Evolutionary conservation across 23 red algal genomes (phyloP).

Genomic region (Rhodosorus marinus): DNA sequence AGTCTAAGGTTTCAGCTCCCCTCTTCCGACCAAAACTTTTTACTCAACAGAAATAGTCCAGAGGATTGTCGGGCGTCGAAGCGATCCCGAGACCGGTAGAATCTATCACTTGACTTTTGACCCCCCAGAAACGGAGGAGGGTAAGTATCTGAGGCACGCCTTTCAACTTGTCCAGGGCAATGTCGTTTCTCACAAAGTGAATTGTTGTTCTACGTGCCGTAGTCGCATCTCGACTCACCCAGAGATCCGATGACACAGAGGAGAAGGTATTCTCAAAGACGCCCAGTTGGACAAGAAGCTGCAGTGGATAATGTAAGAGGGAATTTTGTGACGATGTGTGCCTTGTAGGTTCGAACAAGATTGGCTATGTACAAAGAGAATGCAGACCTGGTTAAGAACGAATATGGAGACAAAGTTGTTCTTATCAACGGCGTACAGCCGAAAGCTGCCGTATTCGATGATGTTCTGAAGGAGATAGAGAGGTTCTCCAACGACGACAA

Average conservation of each 20-base stretch:
- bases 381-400: constrained; percentile 26
- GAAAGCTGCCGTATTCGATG: constrained; percentile 43
- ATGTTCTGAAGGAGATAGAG: constrained; percentile 43
- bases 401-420: constrained; percentile 31
- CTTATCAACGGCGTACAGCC: constrained; percentile 54
- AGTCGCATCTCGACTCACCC: constrained; percentile 27
- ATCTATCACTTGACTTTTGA: constrained; percentile 82
- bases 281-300: no score
- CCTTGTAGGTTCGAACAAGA: no score
- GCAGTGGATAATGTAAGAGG: no score
- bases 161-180: no score
- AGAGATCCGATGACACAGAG: constrained; percentile 75
- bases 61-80: constrained; percentile 64
- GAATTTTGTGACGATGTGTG: no score
- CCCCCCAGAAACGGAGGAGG: constrained; percentile 53
- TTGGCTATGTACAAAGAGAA: constrained; percentile 9
- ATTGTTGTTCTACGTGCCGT: no score
- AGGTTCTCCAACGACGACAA: neutral
- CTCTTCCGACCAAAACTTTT: no score
- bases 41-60: constrained; percentile 46
- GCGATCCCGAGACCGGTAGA: constrained; percentile 73
- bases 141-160: no score
- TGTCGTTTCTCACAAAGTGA: no score
- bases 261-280: constrained; percentile 82
- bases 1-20: no score